These are phyloP conservation scores for Stagonosporopsis cucurbitacearum DNA, from an alignment of 2,329 filamentous ascomycete genomes.

Conservation along the genomic window DNA sequence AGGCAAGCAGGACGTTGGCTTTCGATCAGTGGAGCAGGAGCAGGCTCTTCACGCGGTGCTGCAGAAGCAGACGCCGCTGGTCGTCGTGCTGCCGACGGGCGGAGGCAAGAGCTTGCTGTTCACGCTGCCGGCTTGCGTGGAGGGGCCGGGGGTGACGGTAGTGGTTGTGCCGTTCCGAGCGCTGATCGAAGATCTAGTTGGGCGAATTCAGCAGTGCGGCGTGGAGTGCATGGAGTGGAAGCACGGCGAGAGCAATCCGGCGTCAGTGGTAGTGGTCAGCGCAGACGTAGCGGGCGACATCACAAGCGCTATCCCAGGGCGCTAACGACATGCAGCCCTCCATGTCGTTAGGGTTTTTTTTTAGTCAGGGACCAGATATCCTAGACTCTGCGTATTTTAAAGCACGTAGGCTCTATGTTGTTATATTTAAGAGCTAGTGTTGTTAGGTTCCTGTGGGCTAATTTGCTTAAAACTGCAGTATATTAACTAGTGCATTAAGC, in stretches of 20 bases:
- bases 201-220: neutral
- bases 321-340: no score
- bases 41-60: constrained; percentile 20
- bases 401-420: no score
- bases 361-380: no score
- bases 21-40: constrained; percentile 21
- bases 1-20: no score
- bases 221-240: constrained; percentile 8
- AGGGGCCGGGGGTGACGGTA: constrained; percentile 19
- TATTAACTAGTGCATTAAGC: no score
- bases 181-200: constrained; percentile 22
- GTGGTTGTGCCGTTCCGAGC: constrained; percentile 27
- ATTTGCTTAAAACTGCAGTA: no score
- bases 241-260: constrained; percentile 17
- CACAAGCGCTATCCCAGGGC: neutral
- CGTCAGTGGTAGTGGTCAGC: constrained; percentile 24
- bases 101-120: constrained; percentile 36
- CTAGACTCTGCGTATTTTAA: no score
- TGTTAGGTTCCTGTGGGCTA: no score
- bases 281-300: constrained; percentile 1
- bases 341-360: no score
- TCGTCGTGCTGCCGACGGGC: constrained; percentile 8
- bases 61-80: neutral
- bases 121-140: constrained; percentile 15
- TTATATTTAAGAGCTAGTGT: no score